A percentile compares a stretch with the other conserved stretches of the same genome.
Conservation (phyloP, 2,329 filamentous ascomycete genomes). For the Metarhizium brunneum region DNA sequence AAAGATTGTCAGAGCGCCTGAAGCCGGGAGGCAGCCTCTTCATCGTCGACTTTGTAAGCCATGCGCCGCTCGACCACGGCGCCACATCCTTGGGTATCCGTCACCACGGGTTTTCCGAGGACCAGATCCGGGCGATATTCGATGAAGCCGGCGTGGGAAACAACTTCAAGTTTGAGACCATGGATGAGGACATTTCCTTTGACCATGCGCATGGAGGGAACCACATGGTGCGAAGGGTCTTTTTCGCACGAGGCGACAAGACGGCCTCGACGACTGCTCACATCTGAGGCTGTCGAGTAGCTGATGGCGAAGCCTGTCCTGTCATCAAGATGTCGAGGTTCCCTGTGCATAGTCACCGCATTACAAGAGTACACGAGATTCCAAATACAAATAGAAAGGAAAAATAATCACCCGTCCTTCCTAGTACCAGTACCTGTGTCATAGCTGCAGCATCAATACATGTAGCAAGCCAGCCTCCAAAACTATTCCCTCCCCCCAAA, state of each 20-base stretch:
- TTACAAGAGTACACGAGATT: too few species aligned
- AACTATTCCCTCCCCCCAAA: too few species aligned
- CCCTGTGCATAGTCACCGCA: too few species aligned
- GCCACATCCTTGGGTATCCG: constrained; percentile 41
- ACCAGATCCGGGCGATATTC: constrained; percentile 51
- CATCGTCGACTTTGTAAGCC: constrained; percentile 58
- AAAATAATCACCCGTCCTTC: too few species aligned
- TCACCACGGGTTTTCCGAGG: constrained; percentile 56
- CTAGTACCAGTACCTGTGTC: too few species aligned
- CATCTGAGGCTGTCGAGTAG: not conserved
- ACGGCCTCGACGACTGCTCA: not conserved
- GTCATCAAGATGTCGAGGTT: too few species aligned
- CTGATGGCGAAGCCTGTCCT: too few species aligned
- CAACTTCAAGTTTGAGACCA: constrained; percentile 47
- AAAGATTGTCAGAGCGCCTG: constrained; percentile 50
- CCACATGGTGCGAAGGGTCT: constrained; percentile 31
- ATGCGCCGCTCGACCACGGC: constrained; percentile 24
- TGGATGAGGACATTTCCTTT: constrained; percentile 42
- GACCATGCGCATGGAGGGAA: constrained; percentile 18
- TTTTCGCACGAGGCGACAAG: constrained; percentile 17
- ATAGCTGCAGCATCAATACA: too few species aligned
- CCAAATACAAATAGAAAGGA: too few species aligned
- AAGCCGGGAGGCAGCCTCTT: constrained; percentile 57
- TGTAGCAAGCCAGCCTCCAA: too few species aligned
- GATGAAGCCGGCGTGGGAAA: constrained; percentile 48